Evolutionary conservation across 2,329 filamentous ascomycete species (phyloP), one percentile per base, ranked within the genome.

Genomic region (Sporothrix mexicana): DNA sequence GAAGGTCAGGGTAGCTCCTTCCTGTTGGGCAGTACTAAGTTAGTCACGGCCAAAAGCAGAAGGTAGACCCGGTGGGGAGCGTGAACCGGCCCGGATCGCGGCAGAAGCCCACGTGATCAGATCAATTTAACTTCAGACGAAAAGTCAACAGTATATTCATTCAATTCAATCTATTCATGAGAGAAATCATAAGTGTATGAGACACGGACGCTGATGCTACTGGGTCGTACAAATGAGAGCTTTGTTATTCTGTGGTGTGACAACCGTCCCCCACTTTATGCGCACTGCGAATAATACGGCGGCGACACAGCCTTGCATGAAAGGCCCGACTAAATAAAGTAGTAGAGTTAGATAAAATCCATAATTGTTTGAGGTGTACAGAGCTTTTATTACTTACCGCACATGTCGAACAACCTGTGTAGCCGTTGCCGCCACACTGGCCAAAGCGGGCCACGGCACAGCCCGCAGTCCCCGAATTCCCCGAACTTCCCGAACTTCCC

Each of bases 371-470:
- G 2, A 13, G 6, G 1, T 9, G 17, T 57, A 53, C 1, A 3
- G 17, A 23, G 17, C n/a, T 12, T 62, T 62, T 77, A 80, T 79
- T 76, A 78, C 80, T 80, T 76, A 81, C 80, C 51, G 78, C 81
- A 64, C 83, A 84, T 10, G 74, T 78, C 0, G 82, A 83, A 78
- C 83, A 84, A 0, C 83, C 83, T 0, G 80, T 82, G 67, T 81
- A 84, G 0, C 81, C 82, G 15, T 77, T 77, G 0, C 83, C 83
- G 25, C 83, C 82, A 64, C 83, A 84, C 73, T 84, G 83, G 69
- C 79, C 78, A 49, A 78, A 84, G 70, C 76, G 79, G 0, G 74
- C 75, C 53, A 82, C 81, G 2, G 79, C 74, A 73, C 83, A 84
- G 0, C 81, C 81, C 3, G 78, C 75, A 74, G 82, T 83, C 0